phyloP scores from a whole-genome alignment of 441 rosid species.

The Manihot esculenta region DNA sequence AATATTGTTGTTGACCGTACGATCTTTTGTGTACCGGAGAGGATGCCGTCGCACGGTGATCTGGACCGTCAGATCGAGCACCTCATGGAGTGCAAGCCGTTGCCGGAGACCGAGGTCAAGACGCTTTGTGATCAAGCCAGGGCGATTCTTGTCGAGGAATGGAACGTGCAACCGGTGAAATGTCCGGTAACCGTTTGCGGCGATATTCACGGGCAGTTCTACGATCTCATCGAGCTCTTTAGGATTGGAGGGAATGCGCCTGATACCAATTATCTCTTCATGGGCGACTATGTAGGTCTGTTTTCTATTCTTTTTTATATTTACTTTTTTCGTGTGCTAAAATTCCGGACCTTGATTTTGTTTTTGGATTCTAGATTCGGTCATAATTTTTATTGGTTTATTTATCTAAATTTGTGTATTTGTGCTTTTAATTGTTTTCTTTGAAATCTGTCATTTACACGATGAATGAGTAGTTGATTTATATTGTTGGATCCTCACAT shows the following conservation, averaged over 20 bases:
- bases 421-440: not conserved
- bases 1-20: slow-evolving; percentile 2
- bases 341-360: not conserved
- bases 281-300: slow-evolving; percentile 99
- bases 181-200: slow-evolving; percentile 99
- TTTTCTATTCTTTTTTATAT: slow-evolving; percentile 14
- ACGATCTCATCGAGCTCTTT: slow-evolving; percentile 95
- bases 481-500: slow-evolving; percentile 1
- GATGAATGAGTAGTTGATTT: not conserved
- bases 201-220: slow-evolving; percentile 97
- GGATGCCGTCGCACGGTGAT: slow-evolving; percentile 88
- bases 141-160: slow-evolving; percentile 94
- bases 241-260: slow-evolving; percentile 95
- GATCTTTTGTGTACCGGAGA: slow-evolving; percentile 20
- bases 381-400: not conserved
- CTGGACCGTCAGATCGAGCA: slow-evolving; percentile 98
- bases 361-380: not conserved
- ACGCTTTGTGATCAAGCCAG: slow-evolving; percentile 92
- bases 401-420: not conserved
- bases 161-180: slow-evolving; percentile 99
- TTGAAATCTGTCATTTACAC: not conserved
- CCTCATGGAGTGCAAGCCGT: slow-evolving; percentile 95
- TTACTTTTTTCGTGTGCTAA: not conserved
- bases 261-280: slow-evolving; percentile 94
- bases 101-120: slow-evolving; percentile 88